A percentile compares a stretch with the other conserved stretches of the same genome.
Evolutionary conservation across 495 filamentous ascomycete genomes (phyloP).

Genomic region (Hypoxylon perforatum): DNA sequence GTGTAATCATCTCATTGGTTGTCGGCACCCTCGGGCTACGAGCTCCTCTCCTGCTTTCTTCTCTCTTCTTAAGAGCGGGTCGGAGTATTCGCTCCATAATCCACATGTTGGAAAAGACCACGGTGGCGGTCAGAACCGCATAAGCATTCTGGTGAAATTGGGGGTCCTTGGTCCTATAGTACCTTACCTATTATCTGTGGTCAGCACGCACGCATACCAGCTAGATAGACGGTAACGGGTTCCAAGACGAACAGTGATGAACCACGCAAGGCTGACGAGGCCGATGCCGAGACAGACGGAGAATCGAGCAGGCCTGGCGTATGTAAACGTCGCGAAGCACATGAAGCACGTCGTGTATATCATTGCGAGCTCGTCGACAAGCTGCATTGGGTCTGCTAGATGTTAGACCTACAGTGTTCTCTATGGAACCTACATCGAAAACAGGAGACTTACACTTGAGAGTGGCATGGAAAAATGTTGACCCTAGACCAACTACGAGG

Average conservation of each 20-base stretch:
- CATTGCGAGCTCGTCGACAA: conserved; percentile 96
- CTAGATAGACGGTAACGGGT: background rate
- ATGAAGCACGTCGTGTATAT: conserved; percentile 98
- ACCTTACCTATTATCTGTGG: conserved; percentile 69
- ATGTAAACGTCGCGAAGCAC: conserved; percentile 85
- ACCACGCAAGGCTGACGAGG: conserved; percentile 73
- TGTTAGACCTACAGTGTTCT: conserved; percentile 31
- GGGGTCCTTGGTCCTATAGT: conserved; percentile 93
- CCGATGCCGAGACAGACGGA: conserved; percentile 67
- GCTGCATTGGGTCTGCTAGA: conserved; percentile 89
- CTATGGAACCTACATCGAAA: conserved; percentile 4
- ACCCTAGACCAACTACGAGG: conserved; percentile 81
- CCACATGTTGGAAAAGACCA: conserved; percentile 85
- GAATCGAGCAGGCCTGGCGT: conserved; percentile 67
- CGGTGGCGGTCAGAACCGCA: conserved; percentile 78
- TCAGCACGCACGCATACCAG: conserved; percentile 37
- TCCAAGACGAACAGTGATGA: conserved; percentile 72
- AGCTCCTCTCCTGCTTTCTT: conserved; percentile 55
- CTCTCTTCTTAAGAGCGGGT: conserved; percentile 61
- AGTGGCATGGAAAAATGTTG: conserved; percentile 84
- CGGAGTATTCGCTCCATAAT: conserved; percentile 88
- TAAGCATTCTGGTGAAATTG: conserved; percentile 93
- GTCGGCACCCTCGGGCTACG: conserved; percentile 60
- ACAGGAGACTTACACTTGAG: conserved; percentile 72
- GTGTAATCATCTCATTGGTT: conserved; percentile 78